phyloP scores from a whole-genome alignment of 345 rosid species.

The Sisymbrium irio region DNA sequence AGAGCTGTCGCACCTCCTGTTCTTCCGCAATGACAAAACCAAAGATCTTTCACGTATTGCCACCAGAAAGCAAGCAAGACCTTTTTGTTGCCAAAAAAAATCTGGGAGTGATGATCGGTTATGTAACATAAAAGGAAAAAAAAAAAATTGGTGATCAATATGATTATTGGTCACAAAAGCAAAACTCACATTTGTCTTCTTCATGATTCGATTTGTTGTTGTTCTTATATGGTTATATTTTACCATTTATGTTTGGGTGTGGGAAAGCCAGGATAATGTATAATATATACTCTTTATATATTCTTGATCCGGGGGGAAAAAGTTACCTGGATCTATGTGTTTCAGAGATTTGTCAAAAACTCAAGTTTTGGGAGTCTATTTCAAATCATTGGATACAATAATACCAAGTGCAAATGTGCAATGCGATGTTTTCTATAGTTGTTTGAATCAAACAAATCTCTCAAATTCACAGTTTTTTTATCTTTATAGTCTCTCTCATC shows the following conservation, averaged over 20 bases:
- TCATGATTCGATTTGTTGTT: constrained; percentile 26
- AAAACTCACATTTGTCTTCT: constrained; percentile 27
- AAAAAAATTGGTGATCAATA: not conserved
- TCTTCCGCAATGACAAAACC: constrained; percentile 58
- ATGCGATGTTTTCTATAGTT: not conserved
- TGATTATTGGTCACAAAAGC: constrained; percentile 12
- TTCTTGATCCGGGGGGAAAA: constrained; percentile 1
- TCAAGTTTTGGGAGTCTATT: not conserved
- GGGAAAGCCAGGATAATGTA: constrained; percentile 17
- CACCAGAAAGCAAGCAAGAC: constrained; percentile 20
- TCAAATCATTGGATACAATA: not conserved
- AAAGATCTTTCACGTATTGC: constrained; percentile 15
- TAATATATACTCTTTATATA: not conserved
- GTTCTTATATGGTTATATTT: constrained; percentile 10
- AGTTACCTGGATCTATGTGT: constrained; percentile 22
- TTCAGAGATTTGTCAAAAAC: not conserved
- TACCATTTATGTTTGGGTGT: constrained; percentile 27
- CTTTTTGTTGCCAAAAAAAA: constrained; percentile 22
- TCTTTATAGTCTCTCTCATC: not conserved
- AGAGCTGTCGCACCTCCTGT: constrained; percentile 81
- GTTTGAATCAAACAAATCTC: constrained; percentile 7
- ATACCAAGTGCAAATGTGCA: not conserved
- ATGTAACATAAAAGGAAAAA: not conserved
- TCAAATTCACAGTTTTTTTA: constrained; percentile 9
- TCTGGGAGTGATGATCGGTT: constrained; percentile 2